phyloP scores from a whole-genome alignment of 2,329 filamentous ascomycete species.

The Talaromyces sp. region DNA sequence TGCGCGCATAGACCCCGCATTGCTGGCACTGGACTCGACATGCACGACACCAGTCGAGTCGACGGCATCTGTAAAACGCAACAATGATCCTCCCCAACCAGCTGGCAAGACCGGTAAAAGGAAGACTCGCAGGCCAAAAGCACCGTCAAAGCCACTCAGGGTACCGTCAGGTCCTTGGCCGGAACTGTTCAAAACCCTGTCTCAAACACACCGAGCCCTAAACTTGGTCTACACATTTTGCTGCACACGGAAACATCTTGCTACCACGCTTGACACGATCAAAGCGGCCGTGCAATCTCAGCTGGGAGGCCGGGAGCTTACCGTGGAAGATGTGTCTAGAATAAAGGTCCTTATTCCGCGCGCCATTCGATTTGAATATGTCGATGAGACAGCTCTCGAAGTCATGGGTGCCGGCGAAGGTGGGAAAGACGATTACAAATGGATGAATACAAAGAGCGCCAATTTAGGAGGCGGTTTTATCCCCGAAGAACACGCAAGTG shows the following conservation, averaged over 20 bases:
- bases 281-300: slow-evolving; percentile 78
- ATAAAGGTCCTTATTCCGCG: slow-evolving; percentile 72
- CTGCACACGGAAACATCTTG: slow-evolving; percentile 83
- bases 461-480: slow-evolving; percentile 7
- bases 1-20: slow-evolving; percentile 5
- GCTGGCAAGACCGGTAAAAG: background rate
- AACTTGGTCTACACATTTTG: slow-evolving; percentile 95
- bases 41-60: background rate
- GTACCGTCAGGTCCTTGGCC: slow-evolving; percentile 61
- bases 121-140: background rate
- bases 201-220: slow-evolving; percentile 73
- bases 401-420: slow-evolving; percentile 68
- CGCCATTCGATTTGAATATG: slow-evolving; percentile 76
- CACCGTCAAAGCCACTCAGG: slow-evolving; percentile 6
- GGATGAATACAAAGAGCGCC: slow-evolving; percentile 9
- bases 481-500: slow-evolving; percentile 4
- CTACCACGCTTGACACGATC: slow-evolving; percentile 87
- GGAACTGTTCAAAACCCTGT: slow-evolving; percentile 63
- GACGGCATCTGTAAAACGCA: background rate
- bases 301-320: slow-evolving; percentile 59
- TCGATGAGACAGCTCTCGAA: slow-evolving; percentile 77
- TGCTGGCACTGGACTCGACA: background rate
- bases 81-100: background rate
- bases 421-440: slow-evolving; percentile 24
- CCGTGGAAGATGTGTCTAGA: slow-evolving; percentile 72